These are phyloP conservation scores for Skeletonema costatum DNA, from an alignment of 108 stramenopile genomes.

Conservation along the genomic window DNA sequence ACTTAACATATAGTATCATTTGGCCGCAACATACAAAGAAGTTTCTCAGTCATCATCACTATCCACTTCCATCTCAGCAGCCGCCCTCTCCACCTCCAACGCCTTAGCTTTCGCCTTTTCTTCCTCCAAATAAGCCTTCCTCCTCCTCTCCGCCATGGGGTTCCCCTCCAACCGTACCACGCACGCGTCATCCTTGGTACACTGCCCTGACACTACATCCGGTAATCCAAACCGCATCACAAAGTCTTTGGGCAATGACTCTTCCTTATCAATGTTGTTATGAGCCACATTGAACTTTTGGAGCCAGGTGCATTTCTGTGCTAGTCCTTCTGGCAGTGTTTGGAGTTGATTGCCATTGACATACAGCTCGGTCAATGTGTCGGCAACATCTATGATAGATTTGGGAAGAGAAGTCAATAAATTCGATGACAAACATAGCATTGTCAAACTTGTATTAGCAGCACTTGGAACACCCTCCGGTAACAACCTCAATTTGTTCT, in stretches of 20 bases:
- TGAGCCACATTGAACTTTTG: slow-evolving; percentile 53
- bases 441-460: slow-evolving; percentile 12
- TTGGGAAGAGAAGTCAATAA: slow-evolving; percentile 39
- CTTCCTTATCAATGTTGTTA: slow-evolving; percentile 38
- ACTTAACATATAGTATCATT: background rate
- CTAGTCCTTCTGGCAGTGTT: slow-evolving; percentile 41
- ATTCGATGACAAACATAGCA: slow-evolving; percentile 68
- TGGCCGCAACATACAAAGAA: background rate
- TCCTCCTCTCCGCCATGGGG: slow-evolving; percentile 19
- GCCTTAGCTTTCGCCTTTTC: slow-evolving; percentile 23
- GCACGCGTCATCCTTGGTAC: slow-evolving; percentile 25
- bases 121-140: slow-evolving; percentile 13
- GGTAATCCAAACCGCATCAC: slow-evolving; percentile 43
- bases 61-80: background rate
- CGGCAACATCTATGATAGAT: slow-evolving; percentile 20
- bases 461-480: slow-evolving; percentile 38
- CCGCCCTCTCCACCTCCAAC: slow-evolving; percentile 7
- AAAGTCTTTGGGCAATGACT: slow-evolving; percentile 30
- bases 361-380: slow-evolving; percentile 49
- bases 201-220: slow-evolving; percentile 23
- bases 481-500: slow-evolving; percentile 41
- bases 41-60: background rate
- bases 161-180: slow-evolving; percentile 32
- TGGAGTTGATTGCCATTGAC: slow-evolving; percentile 55
- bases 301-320: slow-evolving; percentile 21